Percentiles rank a stretch among this genome's conserved stretches.
Conservation (phyloP, 305 asterid species). For the Rubia peregrina region DNA sequence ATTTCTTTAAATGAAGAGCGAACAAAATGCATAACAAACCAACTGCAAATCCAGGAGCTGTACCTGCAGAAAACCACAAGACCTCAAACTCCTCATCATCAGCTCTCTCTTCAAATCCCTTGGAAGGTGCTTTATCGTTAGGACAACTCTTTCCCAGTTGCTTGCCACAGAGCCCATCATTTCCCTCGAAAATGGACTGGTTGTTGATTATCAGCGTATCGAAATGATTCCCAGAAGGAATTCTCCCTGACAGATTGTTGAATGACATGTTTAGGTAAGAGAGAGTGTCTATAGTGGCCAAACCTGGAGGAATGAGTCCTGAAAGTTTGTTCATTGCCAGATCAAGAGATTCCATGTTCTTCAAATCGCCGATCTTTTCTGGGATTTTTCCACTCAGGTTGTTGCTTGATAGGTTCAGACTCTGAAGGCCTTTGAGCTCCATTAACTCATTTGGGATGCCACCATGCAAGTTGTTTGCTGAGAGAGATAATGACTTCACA, state of each 20-base stretch:
- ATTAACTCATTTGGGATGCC: slow-evolving; percentile 5
- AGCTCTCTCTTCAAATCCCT: background rate
- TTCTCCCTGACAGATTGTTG: background rate
- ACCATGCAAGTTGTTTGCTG: background rate
- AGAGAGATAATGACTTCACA: background rate
- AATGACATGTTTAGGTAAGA: background rate
- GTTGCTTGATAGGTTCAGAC: background rate
- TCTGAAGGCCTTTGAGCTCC: background rate
- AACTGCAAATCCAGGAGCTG: background rate
- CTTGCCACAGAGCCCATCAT: background rate
- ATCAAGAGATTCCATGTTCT: background rate
- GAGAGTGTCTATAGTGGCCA: background rate
- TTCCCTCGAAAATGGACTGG: background rate
- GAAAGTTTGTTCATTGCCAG: background rate
- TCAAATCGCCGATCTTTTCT: background rate
- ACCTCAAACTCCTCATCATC: background rate
- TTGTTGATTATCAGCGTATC: background rate
- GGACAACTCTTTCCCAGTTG: background rate
- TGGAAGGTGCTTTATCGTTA: background rate
- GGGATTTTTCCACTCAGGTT: background rate
- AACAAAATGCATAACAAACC: background rate
- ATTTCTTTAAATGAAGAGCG: background rate
- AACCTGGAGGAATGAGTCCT: background rate
- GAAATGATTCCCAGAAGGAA: background rate
- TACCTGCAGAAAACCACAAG: background rate